These are phyloP conservation scores for Dactylonectria estremocensis DNA, from an alignment of 2,329 filamentous ascomycete genomes.

Conservation along the genomic window DNA sequence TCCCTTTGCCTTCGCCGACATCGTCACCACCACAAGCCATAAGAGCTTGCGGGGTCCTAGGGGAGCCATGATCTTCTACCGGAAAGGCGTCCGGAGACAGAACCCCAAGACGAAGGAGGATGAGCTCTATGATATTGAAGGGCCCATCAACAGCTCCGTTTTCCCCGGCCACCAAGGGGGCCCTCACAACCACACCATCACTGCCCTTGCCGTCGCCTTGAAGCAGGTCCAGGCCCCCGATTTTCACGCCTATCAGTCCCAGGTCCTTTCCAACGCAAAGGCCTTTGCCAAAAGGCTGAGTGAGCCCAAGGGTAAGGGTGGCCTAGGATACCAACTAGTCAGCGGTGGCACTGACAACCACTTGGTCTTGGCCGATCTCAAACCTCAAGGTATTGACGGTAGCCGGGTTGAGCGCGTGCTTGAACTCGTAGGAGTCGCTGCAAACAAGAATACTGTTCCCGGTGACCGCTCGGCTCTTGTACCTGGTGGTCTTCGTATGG, in stretches of 20 bases:
- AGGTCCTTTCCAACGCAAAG: slow-evolving; percentile 92
- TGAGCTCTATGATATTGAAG: slow-evolving; percentile 90
- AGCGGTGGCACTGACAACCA: slow-evolving; percentile 98
- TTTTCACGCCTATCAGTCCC: slow-evolving; percentile 93
- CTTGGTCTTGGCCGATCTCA: slow-evolving; percentile 92
- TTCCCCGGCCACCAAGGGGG: slow-evolving; percentile 99
- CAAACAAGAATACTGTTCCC: slow-evolving; percentile 99
- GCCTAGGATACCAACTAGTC: slow-evolving; percentile 89
- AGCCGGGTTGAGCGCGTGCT: slow-evolving; percentile 91
- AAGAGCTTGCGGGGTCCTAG: slow-evolving; percentile 96
- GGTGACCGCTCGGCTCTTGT: slow-evolving; percentile 95
- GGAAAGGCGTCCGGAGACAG: slow-evolving; percentile 87
- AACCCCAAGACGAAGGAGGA: slow-evolving; percentile 90
- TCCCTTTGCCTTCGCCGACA: slow-evolving; percentile 90
- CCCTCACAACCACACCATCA: slow-evolving; percentile 99
- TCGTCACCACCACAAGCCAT: slow-evolving; percentile 98
- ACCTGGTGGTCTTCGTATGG: slow-evolving; percentile 93
- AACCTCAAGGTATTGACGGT: slow-evolving; percentile 89
- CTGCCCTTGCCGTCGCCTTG: slow-evolving; percentile 91
- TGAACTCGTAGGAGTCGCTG: slow-evolving; percentile 94
- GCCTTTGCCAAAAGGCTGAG: slow-evolving; percentile 81
- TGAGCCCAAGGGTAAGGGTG: slow-evolving; percentile 79
- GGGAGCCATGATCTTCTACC: slow-evolving; percentile 98
- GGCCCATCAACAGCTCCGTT: slow-evolving; percentile 94
- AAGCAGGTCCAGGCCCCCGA: slow-evolving; percentile 93